Percentiles rank a stretch among this genome's conserved stretches.
phyloP scores from a whole-genome alignment of 495 filamentous ascomycete species.

The Penicillium alfredii region DNA sequence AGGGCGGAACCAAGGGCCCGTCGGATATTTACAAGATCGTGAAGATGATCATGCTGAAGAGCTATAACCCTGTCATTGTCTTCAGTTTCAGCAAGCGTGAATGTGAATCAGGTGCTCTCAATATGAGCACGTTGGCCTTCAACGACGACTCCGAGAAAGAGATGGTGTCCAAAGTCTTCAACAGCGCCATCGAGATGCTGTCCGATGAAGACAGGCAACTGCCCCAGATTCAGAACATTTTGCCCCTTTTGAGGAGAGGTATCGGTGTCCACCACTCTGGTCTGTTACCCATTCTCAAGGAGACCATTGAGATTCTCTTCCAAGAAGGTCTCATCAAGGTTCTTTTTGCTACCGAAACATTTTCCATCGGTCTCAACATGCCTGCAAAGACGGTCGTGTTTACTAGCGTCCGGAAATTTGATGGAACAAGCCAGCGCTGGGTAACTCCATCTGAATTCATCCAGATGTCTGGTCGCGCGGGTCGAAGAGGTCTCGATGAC shows the following conservation, averaged over 20 bases:
- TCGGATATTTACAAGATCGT: slow-evolving; percentile 96
- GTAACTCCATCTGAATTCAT: slow-evolving; percentile 95
- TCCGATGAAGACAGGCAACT: slow-evolving; percentile 85
- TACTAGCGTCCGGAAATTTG: slow-evolving; percentile 90
- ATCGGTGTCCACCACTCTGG: slow-evolving; percentile 98
- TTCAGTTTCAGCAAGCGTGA: slow-evolving; percentile 99
- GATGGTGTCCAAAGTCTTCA: slow-evolving; percentile 91
- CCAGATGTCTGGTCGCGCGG: slow-evolving; percentile 96
- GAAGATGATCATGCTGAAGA: slow-evolving; percentile 95
- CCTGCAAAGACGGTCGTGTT: slow-evolving; percentile 98
- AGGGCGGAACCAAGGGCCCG: slow-evolving; percentile 66
- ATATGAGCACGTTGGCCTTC: slow-evolving; percentile 83
- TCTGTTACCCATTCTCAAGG: slow-evolving; percentile 90
- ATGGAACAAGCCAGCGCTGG: slow-evolving; percentile 75
- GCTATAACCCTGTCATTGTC: slow-evolving; percentile 94
- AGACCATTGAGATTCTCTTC: slow-evolving; percentile 98
- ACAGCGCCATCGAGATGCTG: slow-evolving; percentile 80
- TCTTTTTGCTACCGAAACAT: slow-evolving; percentile 95
- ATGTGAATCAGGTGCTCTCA: slow-evolving; percentile 78
- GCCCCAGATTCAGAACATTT: slow-evolving; percentile 84
- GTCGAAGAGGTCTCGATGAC: slow-evolving; percentile 93
- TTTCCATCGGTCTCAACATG: slow-evolving; percentile 99
- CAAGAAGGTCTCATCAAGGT: slow-evolving; percentile 98
- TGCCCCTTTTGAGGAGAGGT: slow-evolving; percentile 82
- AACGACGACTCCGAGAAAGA: slow-evolving; percentile 94